Base-by-base conservation (phyloP, 2,329 filamentous ascomycete species). In the Cryphonectria japonica region DNA sequence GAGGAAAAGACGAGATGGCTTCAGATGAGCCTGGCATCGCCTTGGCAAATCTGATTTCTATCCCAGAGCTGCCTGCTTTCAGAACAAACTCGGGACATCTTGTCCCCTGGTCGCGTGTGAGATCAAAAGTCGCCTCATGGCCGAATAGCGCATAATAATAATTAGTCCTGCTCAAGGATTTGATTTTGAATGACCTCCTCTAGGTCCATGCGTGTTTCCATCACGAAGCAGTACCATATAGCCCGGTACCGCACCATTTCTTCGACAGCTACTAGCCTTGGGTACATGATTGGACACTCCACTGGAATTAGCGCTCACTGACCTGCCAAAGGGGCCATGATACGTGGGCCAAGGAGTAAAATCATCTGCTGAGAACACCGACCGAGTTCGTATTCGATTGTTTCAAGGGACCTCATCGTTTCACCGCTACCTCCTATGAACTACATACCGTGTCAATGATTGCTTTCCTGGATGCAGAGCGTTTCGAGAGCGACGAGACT, bases 351-450 rank as follows among this genome's bases (percentile, higher is more conserved):
- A 50, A 52, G 16, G 43, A 32, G 29, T n/a, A 16, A 29, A n/a
- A 41, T 22, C 41, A 13, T 34, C 29, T 41, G 43, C 32, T 19
- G 26, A 22, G 8, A 34, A 41, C 41, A 46, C 41, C n/a, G 29
- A 66, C 64, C 9, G 16, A 39, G 29, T 57, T 57, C 43, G 50
- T 19, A 8, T 62, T 29, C 37, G 32, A n/a, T 67, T 71, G 70
- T 71, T 71, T 71, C 70, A 71, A 67, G 62, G 57, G 57, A 54
- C 19, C 41, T 32, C 19, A 66, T 69, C n/a, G 70, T 69, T 69
- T 69, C 70, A 69, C 29, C 43, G 39, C 43, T 29, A 22, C 63
- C n/a, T 52, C 39, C 46, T 41, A 46, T 61, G 59, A 37, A 26
- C 19, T 2, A 19, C 32, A 61, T 39, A 2, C 14, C 59, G 39